These are phyloP conservation scores for Termitomyces sp. DNA, from an alignment of 768 basidiomycete species.

Conservation along the genomic window DNA sequence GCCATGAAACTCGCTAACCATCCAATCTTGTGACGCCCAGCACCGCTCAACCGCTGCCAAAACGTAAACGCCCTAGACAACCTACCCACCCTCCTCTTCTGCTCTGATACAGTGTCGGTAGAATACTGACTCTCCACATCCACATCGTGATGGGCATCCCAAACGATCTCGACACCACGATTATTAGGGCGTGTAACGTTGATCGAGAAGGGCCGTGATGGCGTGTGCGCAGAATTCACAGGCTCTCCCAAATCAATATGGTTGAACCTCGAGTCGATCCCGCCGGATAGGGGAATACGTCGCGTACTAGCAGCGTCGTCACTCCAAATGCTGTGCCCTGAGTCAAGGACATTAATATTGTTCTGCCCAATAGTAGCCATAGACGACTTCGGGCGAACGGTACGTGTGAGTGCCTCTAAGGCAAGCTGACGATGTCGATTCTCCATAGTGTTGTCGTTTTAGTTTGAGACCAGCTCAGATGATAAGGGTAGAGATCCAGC, in stretches of 20 bases:
- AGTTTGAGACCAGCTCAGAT: slow-evolving; percentile 19
- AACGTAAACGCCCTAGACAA: slow-evolving; percentile 10
- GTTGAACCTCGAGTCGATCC: slow-evolving; percentile 12
- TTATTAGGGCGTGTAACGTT: slow-evolving; percentile 4
- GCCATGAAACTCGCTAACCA: slow-evolving; percentile 27
- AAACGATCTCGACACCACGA: slow-evolving; percentile 6
- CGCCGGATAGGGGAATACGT: slow-evolving; percentile 7
- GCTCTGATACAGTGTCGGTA: slow-evolving; percentile 4
- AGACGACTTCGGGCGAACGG: slow-evolving; percentile 3
- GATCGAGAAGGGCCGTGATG: slow-evolving; percentile 6
- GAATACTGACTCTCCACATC: slow-evolving; percentile 16
- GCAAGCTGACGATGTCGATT: slow-evolving; percentile 18
- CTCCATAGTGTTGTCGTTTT: slow-evolving; percentile 10
- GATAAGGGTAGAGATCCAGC: slow-evolving; percentile 14
- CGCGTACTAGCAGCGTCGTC: slow-evolving; percentile 12
- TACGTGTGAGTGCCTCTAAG: slow-evolving; percentile 16
- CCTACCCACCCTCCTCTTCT: neutral
- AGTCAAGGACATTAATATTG: slow-evolving; percentile 6
- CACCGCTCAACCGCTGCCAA: slow-evolving; percentile 20
- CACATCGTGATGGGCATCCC: slow-evolving; percentile 6
- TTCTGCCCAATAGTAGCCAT: neutral
- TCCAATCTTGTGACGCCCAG: slow-evolving; percentile 17
- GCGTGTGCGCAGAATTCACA: slow-evolving; percentile 1
- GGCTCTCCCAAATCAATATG: slow-evolving; percentile 7
- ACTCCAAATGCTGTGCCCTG: slow-evolving; percentile 13